Evolutionary conservation across 768 basidiomycete species (phyloP).

Genomic region (Rhodotorula babjevae): DNA sequence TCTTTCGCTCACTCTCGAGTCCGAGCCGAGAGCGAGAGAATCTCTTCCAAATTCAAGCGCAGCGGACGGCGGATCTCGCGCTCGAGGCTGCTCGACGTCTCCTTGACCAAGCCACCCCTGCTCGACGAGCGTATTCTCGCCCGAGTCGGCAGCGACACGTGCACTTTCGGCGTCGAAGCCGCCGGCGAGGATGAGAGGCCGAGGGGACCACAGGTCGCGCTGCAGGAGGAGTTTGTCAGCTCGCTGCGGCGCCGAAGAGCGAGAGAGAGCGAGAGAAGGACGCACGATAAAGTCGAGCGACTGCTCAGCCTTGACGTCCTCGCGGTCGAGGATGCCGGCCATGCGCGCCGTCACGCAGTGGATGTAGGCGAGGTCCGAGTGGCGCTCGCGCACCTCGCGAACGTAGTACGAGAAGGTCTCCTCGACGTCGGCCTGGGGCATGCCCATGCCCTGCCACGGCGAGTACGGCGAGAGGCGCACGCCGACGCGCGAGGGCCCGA

Average conservation of each 20-base stretch:
- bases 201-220: conserved; percentile 29
- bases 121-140: conserved; percentile 19
- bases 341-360: conserved; percentile 53
- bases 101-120: too few species aligned
- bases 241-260: background rate
- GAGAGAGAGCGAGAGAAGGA: background rate
- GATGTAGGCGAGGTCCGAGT: conserved; percentile 54
- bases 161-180: conserved; percentile 13
- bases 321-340: conserved; percentile 16
- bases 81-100: too few species aligned
- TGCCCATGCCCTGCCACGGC: conserved; percentile 46
- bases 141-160: background rate
- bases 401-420: conserved; percentile 51
- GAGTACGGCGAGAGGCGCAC: conserved; percentile 54
- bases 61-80: too few species aligned
- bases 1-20: too few species aligned
- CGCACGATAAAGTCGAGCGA: conserved; percentile 34
- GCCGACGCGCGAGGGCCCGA: conserved; percentile 57
- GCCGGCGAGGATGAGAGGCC: conserved; percentile 28
- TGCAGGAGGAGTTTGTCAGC: background rate
- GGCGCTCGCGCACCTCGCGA: conserved; percentile 52
- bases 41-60: too few species aligned
- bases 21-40: too few species aligned
- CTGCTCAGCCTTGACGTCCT: conserved; percentile 35
- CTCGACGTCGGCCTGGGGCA: conserved; percentile 44